phyloP scores from a whole-genome alignment of 257 asterid genomes.

The Plantago ovata region DNA sequence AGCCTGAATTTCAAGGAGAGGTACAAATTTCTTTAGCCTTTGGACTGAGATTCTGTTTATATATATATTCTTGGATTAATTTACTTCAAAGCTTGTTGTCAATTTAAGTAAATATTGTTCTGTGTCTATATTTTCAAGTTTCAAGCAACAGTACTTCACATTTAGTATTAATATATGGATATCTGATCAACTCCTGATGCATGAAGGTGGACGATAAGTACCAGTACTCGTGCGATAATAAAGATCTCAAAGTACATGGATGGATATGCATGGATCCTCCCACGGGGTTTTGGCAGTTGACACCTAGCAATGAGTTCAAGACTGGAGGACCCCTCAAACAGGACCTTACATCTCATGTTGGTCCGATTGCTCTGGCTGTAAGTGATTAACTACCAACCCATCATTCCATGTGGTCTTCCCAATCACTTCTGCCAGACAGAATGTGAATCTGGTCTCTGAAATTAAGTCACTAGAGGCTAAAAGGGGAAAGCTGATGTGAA shows the following conservation, averaged over 20 bases:
- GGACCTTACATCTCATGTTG: slow-evolving; percentile 79
- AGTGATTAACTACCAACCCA: too few species aligned
- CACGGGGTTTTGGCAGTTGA: slow-evolving; percentile 71
- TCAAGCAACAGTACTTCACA: background rate
- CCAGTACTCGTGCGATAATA: slow-evolving; percentile 57
- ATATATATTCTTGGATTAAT: too few species aligned
- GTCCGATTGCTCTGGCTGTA: slow-evolving; percentile 69
- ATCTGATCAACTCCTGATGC: slow-evolving; percentile 17
- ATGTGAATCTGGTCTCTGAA: too few species aligned
- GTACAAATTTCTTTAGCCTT: slow-evolving; percentile 17
- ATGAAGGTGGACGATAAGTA: slow-evolving; percentile 74
- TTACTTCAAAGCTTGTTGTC: too few species aligned
- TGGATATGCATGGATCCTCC: slow-evolving; percentile 65
- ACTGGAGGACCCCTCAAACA: slow-evolving; percentile 77
- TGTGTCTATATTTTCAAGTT: background rate
- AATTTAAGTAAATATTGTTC: too few species aligned
- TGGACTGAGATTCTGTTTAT: too few species aligned
- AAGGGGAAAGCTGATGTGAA: too few species aligned
- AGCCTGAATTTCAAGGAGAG: slow-evolving; percentile 70
- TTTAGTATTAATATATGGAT: background rate
- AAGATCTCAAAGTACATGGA: slow-evolving; percentile 64
- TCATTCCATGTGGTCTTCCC: too few species aligned
- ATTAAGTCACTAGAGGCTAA: too few species aligned
- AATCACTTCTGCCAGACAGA: too few species aligned
- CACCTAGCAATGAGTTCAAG: slow-evolving; percentile 59